phyloP scores from a whole-genome alignment of 768 basidiomycete genomes.

The Leucocoprinus leucothites region DNA sequence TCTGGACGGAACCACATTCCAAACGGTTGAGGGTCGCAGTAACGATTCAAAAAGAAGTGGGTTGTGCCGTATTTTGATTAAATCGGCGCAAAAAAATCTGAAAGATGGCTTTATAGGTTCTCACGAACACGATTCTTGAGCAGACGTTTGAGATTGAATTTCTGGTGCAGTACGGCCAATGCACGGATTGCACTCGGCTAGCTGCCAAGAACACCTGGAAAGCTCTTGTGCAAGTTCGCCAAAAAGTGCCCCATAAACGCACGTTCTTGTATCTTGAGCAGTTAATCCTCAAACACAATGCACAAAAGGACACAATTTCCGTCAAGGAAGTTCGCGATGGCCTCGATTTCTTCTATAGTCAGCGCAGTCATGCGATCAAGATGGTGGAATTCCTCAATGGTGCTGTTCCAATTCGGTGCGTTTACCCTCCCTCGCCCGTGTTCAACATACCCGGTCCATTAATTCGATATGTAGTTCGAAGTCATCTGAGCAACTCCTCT shows the following conservation, averaged over 20 bases:
- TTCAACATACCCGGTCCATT: conserved; percentile 24
- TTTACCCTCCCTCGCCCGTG: conserved; percentile 6
- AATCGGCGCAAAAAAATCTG: not conserved
- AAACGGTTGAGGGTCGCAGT: conserved; percentile 89
- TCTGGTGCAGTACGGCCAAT: conserved; percentile 92
- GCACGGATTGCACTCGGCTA: conserved; percentile 87
- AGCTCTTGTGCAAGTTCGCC: conserved; percentile 96
- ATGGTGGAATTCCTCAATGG: conserved; percentile 93
- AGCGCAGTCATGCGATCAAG: conserved; percentile 87
- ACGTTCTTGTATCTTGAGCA: conserved; percentile 98
- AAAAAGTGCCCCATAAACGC: conserved; percentile 97
- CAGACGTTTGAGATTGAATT: conserved; percentile 98
- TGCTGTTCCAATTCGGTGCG: conserved; percentile 86
- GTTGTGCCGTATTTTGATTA: conserved; percentile 17
- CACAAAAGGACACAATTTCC: conserved; percentile 93
- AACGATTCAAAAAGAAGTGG: conserved; percentile 97
- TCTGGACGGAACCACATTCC: conserved; percentile 99
- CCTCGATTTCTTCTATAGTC: conserved; percentile 94
- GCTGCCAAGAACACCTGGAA: conserved; percentile 99
- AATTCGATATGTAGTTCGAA: conserved; percentile 52
- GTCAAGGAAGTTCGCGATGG: conserved; percentile 94
- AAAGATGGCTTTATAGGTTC: conserved; percentile 45
- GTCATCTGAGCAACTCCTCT: conserved; percentile 91
- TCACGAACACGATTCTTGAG: conserved; percentile 93
- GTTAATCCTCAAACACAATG: conserved; percentile 92